Conservation (phyloP, 1,284 basidiomycete species). For the Golubevia sp. region DNA sequence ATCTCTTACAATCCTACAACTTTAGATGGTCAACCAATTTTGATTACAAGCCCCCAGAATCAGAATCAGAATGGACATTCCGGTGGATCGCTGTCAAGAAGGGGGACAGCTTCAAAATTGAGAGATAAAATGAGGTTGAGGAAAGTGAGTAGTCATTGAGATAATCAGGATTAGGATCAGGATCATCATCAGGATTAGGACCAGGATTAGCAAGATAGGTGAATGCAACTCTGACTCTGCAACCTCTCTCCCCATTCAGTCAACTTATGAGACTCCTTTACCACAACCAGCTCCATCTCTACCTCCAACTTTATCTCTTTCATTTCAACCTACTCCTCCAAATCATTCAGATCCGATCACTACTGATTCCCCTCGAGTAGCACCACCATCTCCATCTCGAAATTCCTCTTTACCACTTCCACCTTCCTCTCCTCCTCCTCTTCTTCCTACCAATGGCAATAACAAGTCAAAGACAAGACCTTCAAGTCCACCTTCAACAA, state of each 20-base stretch:
- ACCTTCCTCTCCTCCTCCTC: constrained; percentile 3
- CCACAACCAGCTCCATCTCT: not conserved
- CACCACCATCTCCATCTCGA: constrained; percentile 4
- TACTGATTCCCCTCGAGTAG: not conserved
- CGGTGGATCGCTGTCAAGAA: not conserved
- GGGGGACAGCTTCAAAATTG: not conserved
- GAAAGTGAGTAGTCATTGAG: not conserved
- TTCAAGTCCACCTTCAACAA: not conserved
- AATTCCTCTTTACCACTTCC: constrained; percentile 5
- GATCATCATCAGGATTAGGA: not conserved
- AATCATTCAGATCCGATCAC: not conserved
- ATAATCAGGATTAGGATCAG: not conserved
- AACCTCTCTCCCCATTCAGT: not conserved
- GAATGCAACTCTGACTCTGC: not conserved
- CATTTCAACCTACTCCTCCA: not conserved
- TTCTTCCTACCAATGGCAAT: not conserved
- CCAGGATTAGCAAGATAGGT: too few species aligned
- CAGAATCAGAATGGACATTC: not conserved
- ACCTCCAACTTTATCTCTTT: constrained; percentile 1
- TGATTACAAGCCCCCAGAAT: too few species aligned
- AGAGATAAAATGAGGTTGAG: not conserved
- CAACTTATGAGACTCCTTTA: not conserved
- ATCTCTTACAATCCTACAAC: not conserved
- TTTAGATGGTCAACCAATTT: too few species aligned
- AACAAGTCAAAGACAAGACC: not conserved